Percentiles rank a stretch among this genome's conserved stretches.
These are phyloP conservation scores for Vigna radiata DNA, from an alignment of 306 rosid species.

Conservation along the genomic window DNA sequence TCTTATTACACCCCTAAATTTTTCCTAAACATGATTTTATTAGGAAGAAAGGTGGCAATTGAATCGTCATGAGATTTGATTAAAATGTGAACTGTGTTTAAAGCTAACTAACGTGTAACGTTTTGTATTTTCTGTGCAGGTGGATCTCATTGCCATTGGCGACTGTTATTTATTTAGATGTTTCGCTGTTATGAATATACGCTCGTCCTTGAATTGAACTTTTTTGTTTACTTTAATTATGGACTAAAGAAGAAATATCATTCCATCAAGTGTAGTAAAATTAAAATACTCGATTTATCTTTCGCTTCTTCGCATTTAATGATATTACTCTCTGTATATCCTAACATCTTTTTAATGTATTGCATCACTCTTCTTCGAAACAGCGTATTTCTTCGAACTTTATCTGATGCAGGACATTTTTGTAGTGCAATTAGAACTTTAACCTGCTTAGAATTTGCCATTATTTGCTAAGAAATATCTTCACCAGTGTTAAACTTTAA, in stretches of 20 bases:
- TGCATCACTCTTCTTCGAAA: not conserved
- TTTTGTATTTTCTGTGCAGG: not conserved
- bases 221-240: not conserved
- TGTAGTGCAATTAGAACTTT: not conserved
- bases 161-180: not conserved
- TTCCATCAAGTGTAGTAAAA: not conserved
- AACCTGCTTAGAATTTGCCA: not conserved
- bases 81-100: not conserved
- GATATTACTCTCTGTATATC: not conserved
- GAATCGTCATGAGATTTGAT: not conserved
- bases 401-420: not conserved
- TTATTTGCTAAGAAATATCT: not conserved
- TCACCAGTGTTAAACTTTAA: not conserved
- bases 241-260: not conserved
- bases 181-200: not conserved
- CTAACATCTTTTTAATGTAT: not conserved
- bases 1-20: not conserved
- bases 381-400: not conserved
- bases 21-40: not conserved
- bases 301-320: not conserved
- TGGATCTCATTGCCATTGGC: not conserved
- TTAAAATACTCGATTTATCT: not conserved
- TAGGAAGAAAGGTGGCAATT: not conserved
- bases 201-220: not conserved
- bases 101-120: not conserved